Conservation (phyloP, 805 yeast genomes). For the Cyberlindnera xishuangbannaensis region DNA sequence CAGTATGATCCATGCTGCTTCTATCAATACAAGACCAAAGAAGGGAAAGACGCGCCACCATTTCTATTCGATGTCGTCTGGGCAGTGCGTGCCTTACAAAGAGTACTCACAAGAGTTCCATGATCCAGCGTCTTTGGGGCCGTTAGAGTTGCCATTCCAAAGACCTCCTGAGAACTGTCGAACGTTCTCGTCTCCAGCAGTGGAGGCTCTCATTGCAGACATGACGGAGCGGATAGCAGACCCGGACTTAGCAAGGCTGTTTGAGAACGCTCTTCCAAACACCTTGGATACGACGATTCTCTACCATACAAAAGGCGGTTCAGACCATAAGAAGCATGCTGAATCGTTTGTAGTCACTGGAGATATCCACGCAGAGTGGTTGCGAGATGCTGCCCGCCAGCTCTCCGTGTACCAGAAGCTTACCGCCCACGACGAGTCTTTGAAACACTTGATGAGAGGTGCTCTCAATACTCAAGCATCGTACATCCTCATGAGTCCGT, state of each 20-base stretch:
- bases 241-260: constrained; percentile 63
- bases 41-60: constrained; percentile 10
- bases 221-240: constrained; percentile 45
- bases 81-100: constrained; percentile 55
- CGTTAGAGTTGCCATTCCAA: constrained; percentile 58
- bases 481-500: constrained; percentile 58
- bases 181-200: constrained; percentile 57
- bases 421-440: constrained; percentile 41
- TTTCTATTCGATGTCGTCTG: constrained; percentile 11
- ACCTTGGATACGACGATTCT: constrained; percentile 83
- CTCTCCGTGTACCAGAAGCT: constrained; percentile 68
- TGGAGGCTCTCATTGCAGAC: constrained; percentile 55
- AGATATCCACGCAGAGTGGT: constrained; percentile 92
- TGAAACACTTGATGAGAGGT: constrained; percentile 57
- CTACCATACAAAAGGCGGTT: constrained; percentile 43
- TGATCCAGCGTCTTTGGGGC: constrained; percentile 61
- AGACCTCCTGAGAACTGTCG: constrained; percentile 70
- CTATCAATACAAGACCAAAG: constrained; percentile 5
- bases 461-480: constrained; percentile 77
- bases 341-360: constrained; percentile 83
- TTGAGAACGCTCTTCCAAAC: constrained; percentile 83
- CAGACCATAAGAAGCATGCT: constrained; percentile 27
- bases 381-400: constrained; percentile 82
- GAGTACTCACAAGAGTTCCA: constrained; percentile 43
- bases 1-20: constrained; percentile 5